Evolutionary conservation across 2,329 filamentous ascomycete species (phyloP).

Genomic region (Colletotrichum trifolii): DNA sequence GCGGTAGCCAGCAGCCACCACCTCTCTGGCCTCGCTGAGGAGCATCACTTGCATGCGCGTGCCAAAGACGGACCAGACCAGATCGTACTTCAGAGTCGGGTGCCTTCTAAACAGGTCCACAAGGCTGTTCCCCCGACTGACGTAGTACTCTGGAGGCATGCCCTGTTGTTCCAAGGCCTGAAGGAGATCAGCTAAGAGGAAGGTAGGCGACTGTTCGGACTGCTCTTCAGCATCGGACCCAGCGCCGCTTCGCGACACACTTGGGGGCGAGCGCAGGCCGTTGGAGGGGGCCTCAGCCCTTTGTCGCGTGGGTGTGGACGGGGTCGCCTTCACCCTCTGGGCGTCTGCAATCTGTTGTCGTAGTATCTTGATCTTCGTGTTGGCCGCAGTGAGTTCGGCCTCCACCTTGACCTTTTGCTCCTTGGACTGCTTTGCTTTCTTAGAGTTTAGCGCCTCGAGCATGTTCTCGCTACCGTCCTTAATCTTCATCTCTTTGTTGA

Average conservation of each 20-base stretch:
- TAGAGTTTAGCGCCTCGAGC: conserved; percentile 91
- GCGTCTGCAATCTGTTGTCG: conserved; percentile 70
- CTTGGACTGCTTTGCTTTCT: conserved; percentile 95
- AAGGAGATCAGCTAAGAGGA: conserved; percentile 87
- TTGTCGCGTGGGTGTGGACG: conserved; percentile 63
- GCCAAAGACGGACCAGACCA: conserved; percentile 96
- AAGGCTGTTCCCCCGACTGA: conserved; percentile 88
- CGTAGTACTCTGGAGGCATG: conserved; percentile 94
- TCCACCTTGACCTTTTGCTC: conserved; percentile 84
- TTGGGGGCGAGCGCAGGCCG: conserved; percentile 67
- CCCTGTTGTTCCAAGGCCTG: conserved; percentile 89
- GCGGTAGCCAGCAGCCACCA: conserved; percentile 93
- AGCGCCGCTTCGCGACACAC: conserved; percentile 64
- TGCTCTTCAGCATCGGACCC: conserved; percentile 74
- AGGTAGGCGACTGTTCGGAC: conserved; percentile 84
- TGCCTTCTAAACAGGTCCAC: conserved; percentile 97
- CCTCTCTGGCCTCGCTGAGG: conserved; percentile 93
- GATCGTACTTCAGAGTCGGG: conserved; percentile 93
- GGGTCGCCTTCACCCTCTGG: conserved; percentile 60
- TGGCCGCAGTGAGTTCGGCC: conserved; percentile 90
- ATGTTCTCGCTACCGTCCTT: conserved; percentile 98
- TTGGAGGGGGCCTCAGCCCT: conserved; percentile 58
- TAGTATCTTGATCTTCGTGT: conserved; percentile 74
- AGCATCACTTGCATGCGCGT: conserved; percentile 95
- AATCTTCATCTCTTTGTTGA: conserved; percentile 97